Evolutionary conservation across 2,329 filamentous ascomycete species (phyloP), one percentile per base, ranked within the genome.

Genomic region (Ophiostoma novo-ulmi): DNA sequence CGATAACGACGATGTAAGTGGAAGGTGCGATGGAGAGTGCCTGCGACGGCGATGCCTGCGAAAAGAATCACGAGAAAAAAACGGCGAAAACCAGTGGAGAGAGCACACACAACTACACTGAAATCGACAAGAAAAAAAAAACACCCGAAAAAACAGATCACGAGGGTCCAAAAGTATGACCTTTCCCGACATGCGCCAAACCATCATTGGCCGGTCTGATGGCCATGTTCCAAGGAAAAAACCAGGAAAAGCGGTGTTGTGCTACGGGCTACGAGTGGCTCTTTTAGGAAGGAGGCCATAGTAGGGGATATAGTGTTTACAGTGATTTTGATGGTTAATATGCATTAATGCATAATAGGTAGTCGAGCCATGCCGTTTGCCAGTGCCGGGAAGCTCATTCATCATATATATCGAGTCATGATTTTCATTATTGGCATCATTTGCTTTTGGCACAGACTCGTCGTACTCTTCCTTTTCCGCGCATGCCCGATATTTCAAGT

Each of bases 1-100:
- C 67, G 26, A 68, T 68, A 58, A 58, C 17, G 52, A 58, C 22
- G 52, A 58, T 69, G 39, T 35, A 64, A 38, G 55, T 65, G 68
- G 52, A 55, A 48, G 31, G 58, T 13, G 3, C 36, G 26, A 22
- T 55, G 48, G 22, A 14, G n/a, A 13, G 52, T 44, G 39, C n/a
- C n/a, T 4, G 4, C n/a, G n/a, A 22, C 52, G 52, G 17, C 22
- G 52, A 22, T 22, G 52, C 8, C n/a, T 55, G 48, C 39, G 8
- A 44, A 11, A 14, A 55, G 7, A n/a, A n/a, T n/a, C 20, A 1
- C 48, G 48, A 55, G 20, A 55, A n/a, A 55, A 55, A 22, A n/a
- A 3, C 20, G 48, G 20, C 11, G 52, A 26, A 58, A 58, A 26
- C 7, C n/a, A 14, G 1, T 26, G 13, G 7, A 4, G n/a, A 11